phyloP scores from a whole-genome alignment of 2,329 filamentous ascomycete species.

The Nannizziopsis barbatae region DNA sequence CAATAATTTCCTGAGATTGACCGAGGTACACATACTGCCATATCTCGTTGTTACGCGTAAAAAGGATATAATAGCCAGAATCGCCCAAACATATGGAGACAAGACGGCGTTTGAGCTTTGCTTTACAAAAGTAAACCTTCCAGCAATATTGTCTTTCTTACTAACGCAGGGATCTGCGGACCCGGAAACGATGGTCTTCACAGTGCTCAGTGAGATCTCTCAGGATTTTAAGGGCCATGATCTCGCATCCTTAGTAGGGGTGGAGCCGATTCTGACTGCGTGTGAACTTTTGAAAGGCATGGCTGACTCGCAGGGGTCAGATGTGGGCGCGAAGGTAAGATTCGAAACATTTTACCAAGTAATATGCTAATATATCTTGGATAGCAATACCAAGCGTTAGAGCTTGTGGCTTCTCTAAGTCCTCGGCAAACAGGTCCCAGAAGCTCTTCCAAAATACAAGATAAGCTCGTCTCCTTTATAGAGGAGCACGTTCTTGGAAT shows the following conservation, averaged over 20 bases:
- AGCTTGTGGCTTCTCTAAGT: conserved; percentile 41
- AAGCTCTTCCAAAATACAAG: conserved; percentile 39
- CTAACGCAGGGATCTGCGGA: conserved; percentile 53
- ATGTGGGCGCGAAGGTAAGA: conserved; percentile 45
- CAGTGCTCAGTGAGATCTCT: conserved; percentile 56
- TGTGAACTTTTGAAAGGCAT: conserved; percentile 73
- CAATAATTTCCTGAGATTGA: conserved; percentile 59
- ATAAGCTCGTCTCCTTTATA: conserved; percentile 62
- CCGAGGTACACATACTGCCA: conserved; percentile 73
- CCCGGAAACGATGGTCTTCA: conserved; percentile 56
- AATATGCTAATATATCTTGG: conserved; percentile 18
- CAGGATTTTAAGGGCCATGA: conserved; percentile 56
- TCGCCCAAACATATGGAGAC: conserved; percentile 56
- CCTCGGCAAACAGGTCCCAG: conserved; percentile 40
- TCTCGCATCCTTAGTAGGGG: conserved; percentile 57
- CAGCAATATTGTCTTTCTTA: conserved; percentile 48
- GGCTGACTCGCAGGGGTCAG: conserved; percentile 49
- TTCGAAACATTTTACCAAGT: background rate
- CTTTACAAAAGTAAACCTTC: conserved; percentile 48
- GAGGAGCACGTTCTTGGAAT: conserved; percentile 76
- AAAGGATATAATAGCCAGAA: conserved; percentile 65
- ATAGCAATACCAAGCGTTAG: conserved; percentile 42
- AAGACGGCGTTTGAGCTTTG: conserved; percentile 51
- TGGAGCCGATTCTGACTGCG: conserved; percentile 63
- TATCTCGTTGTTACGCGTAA: conserved; percentile 72